These are phyloP conservation scores for Cyclocybe cylindracea DNA, from an alignment of 768 basidiomycete species.

Conservation along the genomic window DNA sequence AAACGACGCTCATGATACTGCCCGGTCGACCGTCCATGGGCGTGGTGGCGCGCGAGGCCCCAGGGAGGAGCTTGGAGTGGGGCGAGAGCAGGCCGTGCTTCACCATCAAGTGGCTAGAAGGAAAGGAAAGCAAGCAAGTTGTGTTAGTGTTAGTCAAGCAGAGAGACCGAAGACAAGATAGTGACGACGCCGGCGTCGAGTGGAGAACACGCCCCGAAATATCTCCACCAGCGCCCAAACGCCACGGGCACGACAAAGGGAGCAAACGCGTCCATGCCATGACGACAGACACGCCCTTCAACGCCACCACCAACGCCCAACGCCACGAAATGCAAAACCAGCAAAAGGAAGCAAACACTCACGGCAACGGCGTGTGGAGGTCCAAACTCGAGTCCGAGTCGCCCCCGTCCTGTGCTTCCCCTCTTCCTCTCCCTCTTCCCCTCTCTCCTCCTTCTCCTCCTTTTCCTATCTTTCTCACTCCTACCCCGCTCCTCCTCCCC, in stretches of 20 bases:
- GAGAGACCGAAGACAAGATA: too few species aligned
- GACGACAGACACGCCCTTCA: too few species aligned
- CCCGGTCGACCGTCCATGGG: slow-evolving; percentile 30
- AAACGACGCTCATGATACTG: slow-evolving; percentile 34
- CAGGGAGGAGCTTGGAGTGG: slow-evolving; percentile 58
- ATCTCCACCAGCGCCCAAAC: background rate
- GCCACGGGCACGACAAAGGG: background rate
- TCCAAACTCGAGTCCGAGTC: slow-evolving; percentile 72
- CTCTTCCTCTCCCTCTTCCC: background rate
- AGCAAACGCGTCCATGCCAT: background rate
- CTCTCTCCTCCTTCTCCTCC: background rate
- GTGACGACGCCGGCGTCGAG: too few species aligned
- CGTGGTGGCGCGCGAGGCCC: slow-evolving; percentile 23
- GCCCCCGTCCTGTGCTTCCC: slow-evolving; percentile 26
- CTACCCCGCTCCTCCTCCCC: background rate
- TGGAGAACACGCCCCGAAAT: background rate
- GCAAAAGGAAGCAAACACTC: slow-evolving; percentile 29
- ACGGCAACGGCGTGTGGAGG: slow-evolving; percentile 71
- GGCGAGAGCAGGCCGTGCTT: slow-evolving; percentile 68
- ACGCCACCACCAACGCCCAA: slow-evolving; percentile 1
- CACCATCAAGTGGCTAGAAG: slow-evolving; percentile 60
- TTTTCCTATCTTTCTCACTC: background rate
- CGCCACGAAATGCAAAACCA: slow-evolving; percentile 2
- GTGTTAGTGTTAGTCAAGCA: too few species aligned
- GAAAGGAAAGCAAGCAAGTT: too few species aligned